Percentiles rank a stretch among this genome's conserved stretches.
These are phyloP conservation scores for Porogramme epimiltina DNA, from an alignment of 1,284 basidiomycete genomes.

Conservation along the genomic window DNA sequence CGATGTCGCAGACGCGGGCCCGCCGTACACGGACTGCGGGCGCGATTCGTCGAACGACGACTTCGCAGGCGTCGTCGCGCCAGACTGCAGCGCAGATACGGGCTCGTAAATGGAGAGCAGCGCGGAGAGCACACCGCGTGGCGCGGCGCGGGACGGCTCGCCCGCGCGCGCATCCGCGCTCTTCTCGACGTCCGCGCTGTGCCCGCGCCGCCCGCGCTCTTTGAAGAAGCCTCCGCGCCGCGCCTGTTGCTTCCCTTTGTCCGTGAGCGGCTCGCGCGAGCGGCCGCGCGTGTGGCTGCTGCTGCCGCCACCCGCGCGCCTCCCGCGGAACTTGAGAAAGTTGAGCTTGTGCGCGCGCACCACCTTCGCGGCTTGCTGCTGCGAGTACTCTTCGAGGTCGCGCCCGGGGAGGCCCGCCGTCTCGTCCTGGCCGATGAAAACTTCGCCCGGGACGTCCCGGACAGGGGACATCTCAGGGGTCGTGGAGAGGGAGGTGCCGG, in stretches of 20 bases:
- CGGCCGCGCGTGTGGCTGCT: not conserved
- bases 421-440: constrained; percentile 34
- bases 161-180: constrained; percentile 24
- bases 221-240: constrained; percentile 16
- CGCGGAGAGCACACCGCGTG: constrained; percentile 51
- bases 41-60: constrained; percentile 28
- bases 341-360: constrained; percentile 29
- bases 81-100: constrained; percentile 17
- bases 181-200: constrained; percentile 28
- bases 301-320: constrained; percentile 7
- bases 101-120: constrained; percentile 56
- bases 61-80: constrained; percentile 21
- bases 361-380: constrained; percentile 20
- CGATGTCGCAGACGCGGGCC: constrained; percentile 2
- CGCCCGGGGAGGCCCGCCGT: constrained; percentile 35
- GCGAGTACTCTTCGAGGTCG: constrained; percentile 34
- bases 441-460: constrained; percentile 30
- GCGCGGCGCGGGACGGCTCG: constrained; percentile 9
- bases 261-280: not conserved
- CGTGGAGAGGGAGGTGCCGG: constrained; percentile 24
- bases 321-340: constrained; percentile 19
- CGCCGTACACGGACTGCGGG: constrained; percentile 19
- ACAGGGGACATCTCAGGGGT: constrained; percentile 17
- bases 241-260: constrained; percentile 5
- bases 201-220: constrained; percentile 21